phyloP scores from a whole-genome alignment of 2,329 filamentous ascomycete genomes.

The Penicillium fuscoglaucum region DNA sequence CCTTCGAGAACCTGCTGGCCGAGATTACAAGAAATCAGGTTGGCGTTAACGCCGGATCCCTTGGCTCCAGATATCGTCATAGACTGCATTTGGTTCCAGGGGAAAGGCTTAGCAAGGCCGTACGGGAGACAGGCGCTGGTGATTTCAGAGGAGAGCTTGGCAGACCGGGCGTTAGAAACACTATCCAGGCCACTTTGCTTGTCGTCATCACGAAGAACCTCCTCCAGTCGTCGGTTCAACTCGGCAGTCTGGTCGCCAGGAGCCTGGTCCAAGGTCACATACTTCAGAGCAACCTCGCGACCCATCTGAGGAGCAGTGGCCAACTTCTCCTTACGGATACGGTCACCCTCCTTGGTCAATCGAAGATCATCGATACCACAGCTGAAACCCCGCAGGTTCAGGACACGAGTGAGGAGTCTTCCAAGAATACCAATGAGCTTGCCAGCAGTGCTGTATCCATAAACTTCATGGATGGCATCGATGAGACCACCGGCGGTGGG shows the following conservation, averaged over 20 bases:
- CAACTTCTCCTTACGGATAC: constrained; percentile 66
- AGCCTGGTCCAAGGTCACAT: constrained; percentile 75
- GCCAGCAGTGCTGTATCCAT: constrained; percentile 82
- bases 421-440: constrained; percentile 87
- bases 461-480: constrained; percentile 89
- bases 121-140: constrained; percentile 76
- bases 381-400: constrained; percentile 92
- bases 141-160: constrained; percentile 72
- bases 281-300: constrained; percentile 76
- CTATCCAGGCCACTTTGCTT: constrained; percentile 91
- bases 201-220: constrained; percentile 83
- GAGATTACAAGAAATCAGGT: constrained; percentile 95
- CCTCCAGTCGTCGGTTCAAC: constrained; percentile 76
- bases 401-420: constrained; percentile 80
- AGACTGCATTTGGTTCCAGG: constrained; percentile 96
- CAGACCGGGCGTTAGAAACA: constrained; percentile 72
- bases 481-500: constrained; percentile 83
- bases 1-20: constrained; percentile 96
- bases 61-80: constrained; percentile 98
- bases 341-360: constrained; percentile 77
- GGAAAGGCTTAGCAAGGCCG: constrained; percentile 87
- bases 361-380: constrained; percentile 96
- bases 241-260: constrained; percentile 67
- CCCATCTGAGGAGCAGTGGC: constrained; percentile 68
- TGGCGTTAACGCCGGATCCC: constrained; percentile 88